phyloP scores from a whole-genome alignment of 2,329 filamentous ascomycete genomes.

The Neofusicoccum kwambonambiense region DNA sequence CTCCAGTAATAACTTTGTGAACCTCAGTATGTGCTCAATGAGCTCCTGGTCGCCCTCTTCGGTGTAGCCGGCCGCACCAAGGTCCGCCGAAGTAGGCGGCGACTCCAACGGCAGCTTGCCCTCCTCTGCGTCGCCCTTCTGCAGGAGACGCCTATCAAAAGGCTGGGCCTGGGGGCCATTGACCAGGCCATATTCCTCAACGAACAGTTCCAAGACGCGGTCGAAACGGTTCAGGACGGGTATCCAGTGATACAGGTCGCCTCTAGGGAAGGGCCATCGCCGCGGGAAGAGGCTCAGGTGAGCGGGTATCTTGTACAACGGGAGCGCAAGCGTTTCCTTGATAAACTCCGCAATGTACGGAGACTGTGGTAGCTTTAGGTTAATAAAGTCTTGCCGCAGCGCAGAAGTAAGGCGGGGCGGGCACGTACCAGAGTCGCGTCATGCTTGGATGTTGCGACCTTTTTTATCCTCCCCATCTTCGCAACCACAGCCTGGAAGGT shows the following conservation, averaged over 20 bases:
- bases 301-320: conserved; percentile 73
- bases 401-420: background rate
- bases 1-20: conserved; percentile 84
- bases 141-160: conserved; percentile 67
- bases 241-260: conserved; percentile 98
- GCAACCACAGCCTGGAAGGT: conserved; percentile 35
- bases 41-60: conserved; percentile 77
- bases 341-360: conserved; percentile 84
- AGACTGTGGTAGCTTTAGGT: conserved; percentile 58
- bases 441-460: conserved; percentile 54
- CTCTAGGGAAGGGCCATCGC: conserved; percentile 91
- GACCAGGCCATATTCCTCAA: conserved; percentile 73
- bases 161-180: conserved; percentile 77
- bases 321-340: conserved; percentile 63
- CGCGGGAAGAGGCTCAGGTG: conserved; percentile 78
- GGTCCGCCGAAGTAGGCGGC: conserved; percentile 44
- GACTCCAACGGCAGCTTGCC: conserved; percentile 31
- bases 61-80: conserved; percentile 60
- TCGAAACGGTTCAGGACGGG: conserved; percentile 91
- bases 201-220: conserved; percentile 78
- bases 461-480: conserved; percentile 56
- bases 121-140: conserved; percentile 56
- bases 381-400: background rate
- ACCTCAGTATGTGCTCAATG: conserved; percentile 75
- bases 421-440: conserved; percentile 50